A percentile compares a stretch with the other conserved stretches of the same genome.
Conservation (phyloP, 169 alveolate genomes). For the Plasmodium adleri region DNA sequence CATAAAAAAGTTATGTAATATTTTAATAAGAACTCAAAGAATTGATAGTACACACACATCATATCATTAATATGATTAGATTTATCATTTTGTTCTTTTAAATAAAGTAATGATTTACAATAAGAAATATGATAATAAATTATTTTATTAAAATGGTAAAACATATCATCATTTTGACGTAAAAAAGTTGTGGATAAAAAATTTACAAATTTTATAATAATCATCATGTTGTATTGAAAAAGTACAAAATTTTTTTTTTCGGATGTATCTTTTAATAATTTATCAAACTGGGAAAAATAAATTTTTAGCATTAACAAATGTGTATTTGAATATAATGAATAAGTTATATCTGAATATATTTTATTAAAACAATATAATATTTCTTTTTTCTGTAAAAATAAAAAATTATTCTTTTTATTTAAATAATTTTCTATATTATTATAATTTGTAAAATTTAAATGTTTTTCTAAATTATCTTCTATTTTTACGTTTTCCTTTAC, state of each 20-base stretch:
- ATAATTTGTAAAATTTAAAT: too few species aligned
- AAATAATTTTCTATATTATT: too few species aligned
- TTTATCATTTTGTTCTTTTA: background rate
- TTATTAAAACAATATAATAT: too few species aligned
- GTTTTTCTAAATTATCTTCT: too few species aligned
- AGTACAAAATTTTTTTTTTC: background rate
- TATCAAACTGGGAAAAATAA: too few species aligned
- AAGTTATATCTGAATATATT: too few species aligned
- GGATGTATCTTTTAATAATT: too few species aligned
- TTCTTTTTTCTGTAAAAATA: too few species aligned
- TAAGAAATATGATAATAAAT: constrained; percentile 15
- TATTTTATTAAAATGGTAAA: constrained; percentile 5
- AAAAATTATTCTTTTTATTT: too few species aligned
- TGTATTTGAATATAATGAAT: too few species aligned
- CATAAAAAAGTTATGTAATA: constrained; percentile 17
- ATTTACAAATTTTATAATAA: constrained; percentile 3
- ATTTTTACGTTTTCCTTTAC: too few species aligned
- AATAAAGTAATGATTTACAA: background rate
- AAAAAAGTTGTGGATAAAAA: background rate
- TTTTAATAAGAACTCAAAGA: constrained; percentile 21
- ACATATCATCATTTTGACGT: background rate
- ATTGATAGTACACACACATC: background rate
- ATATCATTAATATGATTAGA: background rate
- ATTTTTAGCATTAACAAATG: too few species aligned
- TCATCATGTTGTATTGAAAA: background rate